Conservation (phyloP, 495 filamentous ascomycete species). For the Amniculicola lignicola region DNA sequence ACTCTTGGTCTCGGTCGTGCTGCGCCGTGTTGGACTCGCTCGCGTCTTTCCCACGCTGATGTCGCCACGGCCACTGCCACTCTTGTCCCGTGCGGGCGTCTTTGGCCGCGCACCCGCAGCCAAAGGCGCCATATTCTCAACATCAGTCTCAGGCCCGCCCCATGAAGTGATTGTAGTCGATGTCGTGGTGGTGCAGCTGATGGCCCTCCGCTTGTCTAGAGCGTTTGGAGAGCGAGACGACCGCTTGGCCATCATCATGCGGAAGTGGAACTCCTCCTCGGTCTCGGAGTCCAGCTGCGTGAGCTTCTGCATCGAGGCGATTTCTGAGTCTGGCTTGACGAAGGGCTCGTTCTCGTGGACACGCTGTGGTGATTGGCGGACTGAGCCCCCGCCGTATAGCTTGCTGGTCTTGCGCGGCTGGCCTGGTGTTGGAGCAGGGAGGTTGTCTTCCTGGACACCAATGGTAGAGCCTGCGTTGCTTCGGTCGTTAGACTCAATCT, state of each 20-base stretch:
- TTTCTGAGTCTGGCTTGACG: conserved; percentile 44
- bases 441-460: conserved; percentile 65
- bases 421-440: conserved; percentile 92
- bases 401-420: conserved; percentile 86
- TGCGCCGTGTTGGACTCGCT: conserved; percentile 59
- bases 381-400: conserved; percentile 48
- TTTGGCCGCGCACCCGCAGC: conserved; percentile 59
- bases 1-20: conserved; percentile 54
- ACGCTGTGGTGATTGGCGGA: conserved; percentile 39
- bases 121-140: conserved; percentile 37
- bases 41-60: conserved; percentile 73
- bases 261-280: conserved; percentile 73
- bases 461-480: conserved; percentile 40
- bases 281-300: conserved; percentile 58
- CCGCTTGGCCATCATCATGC: conserved; percentile 60
- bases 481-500: conserved; percentile 75
- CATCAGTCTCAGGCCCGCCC: conserved; percentile 34
- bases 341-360: conserved; percentile 44
- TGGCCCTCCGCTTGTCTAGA: conserved; percentile 50
- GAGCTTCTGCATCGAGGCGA: conserved; percentile 50
- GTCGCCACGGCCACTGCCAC: conserved; percentile 59
- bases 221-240: conserved; percentile 44
- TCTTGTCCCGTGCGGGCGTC: conserved; percentile 60
- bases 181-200: conserved; percentile 61
- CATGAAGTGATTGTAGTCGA: conserved; percentile 62